Conservation (phyloP, 805 yeast species). For the Ogataea pini region DNA sequence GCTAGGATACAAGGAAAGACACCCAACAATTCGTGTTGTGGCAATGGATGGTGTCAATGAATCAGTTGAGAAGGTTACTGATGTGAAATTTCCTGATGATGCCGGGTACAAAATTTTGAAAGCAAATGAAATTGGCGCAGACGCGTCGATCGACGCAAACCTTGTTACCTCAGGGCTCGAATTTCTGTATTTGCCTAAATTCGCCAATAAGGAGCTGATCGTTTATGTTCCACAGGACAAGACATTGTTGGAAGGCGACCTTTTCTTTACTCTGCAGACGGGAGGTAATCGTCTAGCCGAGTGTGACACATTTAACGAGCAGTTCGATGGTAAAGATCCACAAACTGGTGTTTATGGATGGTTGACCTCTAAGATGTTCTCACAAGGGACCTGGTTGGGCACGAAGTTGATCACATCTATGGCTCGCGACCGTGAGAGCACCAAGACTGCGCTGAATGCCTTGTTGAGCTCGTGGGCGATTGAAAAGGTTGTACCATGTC, state of each 20-base stretch:
- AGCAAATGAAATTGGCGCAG: slow-evolving; percentile 35
- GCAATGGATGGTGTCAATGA: slow-evolving; percentile 48
- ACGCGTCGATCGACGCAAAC: slow-evolving; percentile 33
- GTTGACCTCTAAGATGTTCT: slow-evolving; percentile 21
- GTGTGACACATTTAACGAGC: slow-evolving; percentile 43
- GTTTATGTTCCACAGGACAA: slow-evolving; percentile 48
- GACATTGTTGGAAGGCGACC: slow-evolving; percentile 58
- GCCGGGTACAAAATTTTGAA: slow-evolving; percentile 39
- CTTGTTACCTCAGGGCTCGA: slow-evolving; percentile 42
- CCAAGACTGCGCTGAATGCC: slow-evolving; percentile 26
- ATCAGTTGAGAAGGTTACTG: slow-evolving; percentile 40
- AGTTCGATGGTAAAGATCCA: slow-evolving; percentile 41
- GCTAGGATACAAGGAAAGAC: slow-evolving; percentile 47
- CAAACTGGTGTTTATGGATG: slow-evolving; percentile 41
- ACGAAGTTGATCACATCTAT: slow-evolving; percentile 5
- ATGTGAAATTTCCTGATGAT: slow-evolving; percentile 39
- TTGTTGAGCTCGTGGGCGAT: slow-evolving; percentile 45
- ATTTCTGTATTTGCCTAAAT: slow-evolving; percentile 57
- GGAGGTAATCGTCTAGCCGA: slow-evolving; percentile 42
- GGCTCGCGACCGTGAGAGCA: slow-evolving; percentile 13
- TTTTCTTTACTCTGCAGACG: slow-evolving; percentile 58
- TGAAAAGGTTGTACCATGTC: slow-evolving; percentile 54
- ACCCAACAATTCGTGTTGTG: slow-evolving; percentile 53
- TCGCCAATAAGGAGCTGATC: slow-evolving; percentile 59
- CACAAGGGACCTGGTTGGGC: slow-evolving; percentile 16